phyloP scores from a whole-genome alignment of 495 filamentous ascomycete genomes.

The Hypoxylon intermedium region DNA sequence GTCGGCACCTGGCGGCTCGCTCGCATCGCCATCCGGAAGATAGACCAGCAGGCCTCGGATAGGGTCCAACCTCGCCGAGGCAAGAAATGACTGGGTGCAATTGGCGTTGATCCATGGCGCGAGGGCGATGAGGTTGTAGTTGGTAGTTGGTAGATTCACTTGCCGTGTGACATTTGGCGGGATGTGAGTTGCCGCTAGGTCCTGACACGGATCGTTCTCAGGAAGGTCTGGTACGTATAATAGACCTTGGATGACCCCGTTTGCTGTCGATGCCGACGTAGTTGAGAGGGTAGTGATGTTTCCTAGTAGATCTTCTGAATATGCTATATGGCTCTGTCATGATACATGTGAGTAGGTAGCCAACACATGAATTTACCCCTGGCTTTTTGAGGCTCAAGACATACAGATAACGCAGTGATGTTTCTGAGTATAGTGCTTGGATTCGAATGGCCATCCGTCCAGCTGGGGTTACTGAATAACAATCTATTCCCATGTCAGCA shows the following conservation, averaged over 20 bases:
- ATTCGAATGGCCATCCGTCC: constrained; percentile 47
- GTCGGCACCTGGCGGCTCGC: constrained; percentile 64
- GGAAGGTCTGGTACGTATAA: constrained; percentile 80
- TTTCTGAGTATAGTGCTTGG: constrained; percentile 57
- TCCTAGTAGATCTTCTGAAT: constrained; percentile 63
- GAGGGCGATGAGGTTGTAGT: constrained; percentile 71
- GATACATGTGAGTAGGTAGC: constrained; percentile 23
- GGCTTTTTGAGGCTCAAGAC: constrained; percentile 24
- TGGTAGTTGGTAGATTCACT: constrained; percentile 71
- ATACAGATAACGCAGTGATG: constrained; percentile 56
- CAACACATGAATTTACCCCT: neutral
- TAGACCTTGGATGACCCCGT: constrained; percentile 70
- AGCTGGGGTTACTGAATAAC: constrained; percentile 57
- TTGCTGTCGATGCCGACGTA: constrained; percentile 59
- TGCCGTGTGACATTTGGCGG: constrained; percentile 77
- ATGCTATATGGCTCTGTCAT: constrained; percentile 66
- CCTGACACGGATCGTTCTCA: constrained; percentile 62
- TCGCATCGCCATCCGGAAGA: constrained; percentile 63
- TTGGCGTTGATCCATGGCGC: constrained; percentile 81
- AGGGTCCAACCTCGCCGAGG: constrained; percentile 62
- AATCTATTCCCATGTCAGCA: constrained; percentile 45
- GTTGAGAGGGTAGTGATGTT: constrained; percentile 76
- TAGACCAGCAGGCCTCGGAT: constrained; percentile 79
- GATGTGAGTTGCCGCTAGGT: constrained; percentile 63
- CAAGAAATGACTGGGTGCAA: constrained; percentile 74